Conservation (phyloP, 1,139 yeast genomes). For the Zygoascus sp. region DNA sequence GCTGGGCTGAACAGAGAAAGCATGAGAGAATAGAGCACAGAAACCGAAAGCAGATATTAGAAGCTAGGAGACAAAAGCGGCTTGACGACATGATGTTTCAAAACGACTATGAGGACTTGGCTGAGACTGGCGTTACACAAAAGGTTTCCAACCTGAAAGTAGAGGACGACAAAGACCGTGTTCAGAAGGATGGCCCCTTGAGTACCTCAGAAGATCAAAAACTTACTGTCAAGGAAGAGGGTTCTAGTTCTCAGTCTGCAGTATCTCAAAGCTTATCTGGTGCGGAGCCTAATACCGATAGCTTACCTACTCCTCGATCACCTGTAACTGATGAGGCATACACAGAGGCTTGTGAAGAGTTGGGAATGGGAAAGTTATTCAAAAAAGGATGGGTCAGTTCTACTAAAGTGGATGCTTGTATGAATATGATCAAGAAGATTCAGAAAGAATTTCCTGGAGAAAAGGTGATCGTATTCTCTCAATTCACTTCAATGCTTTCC, state of each 20-base stretch:
- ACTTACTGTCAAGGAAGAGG: neutral
- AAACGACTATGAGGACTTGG: slow-evolving; percentile 11
- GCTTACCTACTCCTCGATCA: neutral
- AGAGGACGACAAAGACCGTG: too few species aligned
- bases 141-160: neutral
- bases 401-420: slow-evolving; percentile 47
- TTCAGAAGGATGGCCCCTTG: neutral
- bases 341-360: slow-evolving; percentile 22
- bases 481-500: slow-evolving; percentile 75
- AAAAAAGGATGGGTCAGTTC: slow-evolving; percentile 35
- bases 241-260: too few species aligned
- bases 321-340: slow-evolving; percentile 14
- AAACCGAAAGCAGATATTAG: slow-evolving; percentile 12
- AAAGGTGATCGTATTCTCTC: slow-evolving; percentile 76
- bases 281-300: neutral
- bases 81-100: slow-evolving; percentile 20
- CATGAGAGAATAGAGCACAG: slow-evolving; percentile 10
- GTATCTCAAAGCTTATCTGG: too few species aligned
- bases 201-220: neutral
- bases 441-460: slow-evolving; percentile 46
- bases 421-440: slow-evolving; percentile 45
- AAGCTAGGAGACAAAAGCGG: slow-evolving; percentile 12
- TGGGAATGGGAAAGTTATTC: slow-evolving; percentile 28
- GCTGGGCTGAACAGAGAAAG: slow-evolving; percentile 16
- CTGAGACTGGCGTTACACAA: neutral